Evolutionary conservation across 1,284 basidiomycete species (phyloP).

Genomic region (Marasmius fiardii): DNA sequence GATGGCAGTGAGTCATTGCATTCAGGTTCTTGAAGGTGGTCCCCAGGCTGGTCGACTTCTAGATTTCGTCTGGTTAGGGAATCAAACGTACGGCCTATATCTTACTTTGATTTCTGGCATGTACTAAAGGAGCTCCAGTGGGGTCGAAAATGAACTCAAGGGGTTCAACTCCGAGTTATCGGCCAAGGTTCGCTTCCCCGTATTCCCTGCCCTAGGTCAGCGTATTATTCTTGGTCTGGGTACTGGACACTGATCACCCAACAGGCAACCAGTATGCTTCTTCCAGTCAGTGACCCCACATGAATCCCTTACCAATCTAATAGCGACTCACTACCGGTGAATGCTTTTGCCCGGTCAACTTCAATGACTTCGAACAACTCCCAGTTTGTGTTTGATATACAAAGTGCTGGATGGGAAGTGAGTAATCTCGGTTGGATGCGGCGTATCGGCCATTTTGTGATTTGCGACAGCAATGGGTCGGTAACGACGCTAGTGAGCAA

Average conservation of each 20-base stretch:
- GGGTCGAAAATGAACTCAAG: conserved; percentile 37
- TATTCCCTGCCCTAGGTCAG: conserved; percentile 45
- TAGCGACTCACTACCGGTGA: conserved; percentile 47
- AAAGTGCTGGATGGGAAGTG: conserved; percentile 44
- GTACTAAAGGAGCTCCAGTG: conserved; percentile 23
- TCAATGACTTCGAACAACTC: conserved; percentile 25
- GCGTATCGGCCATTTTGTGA: not conserved
- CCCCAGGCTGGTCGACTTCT: not conserved
- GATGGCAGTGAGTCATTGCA: conserved; percentile 37
- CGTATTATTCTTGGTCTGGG: conserved; percentile 4
- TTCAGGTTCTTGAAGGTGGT: not conserved
- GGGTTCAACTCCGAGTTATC: conserved; percentile 42
- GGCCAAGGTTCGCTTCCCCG: conserved; percentile 31
- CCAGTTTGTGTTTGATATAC: conserved; percentile 49
- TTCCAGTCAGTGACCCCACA: not conserved
- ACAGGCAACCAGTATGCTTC: conserved; percentile 49
- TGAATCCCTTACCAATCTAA: not conserved
- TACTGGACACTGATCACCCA: not conserved
- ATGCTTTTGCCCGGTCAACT: conserved; percentile 45
- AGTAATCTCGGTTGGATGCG: conserved; percentile 11
- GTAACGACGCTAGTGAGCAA: conserved; percentile 31
- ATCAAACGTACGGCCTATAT: conserved; percentile 30
- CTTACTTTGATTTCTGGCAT: not conserved
- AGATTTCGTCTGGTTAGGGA: conserved; percentile 46
- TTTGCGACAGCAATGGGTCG: conserved; percentile 37